A percentile compares a stretch with the other conserved stretches of the same genome.
Evolutionary conservation across 352 stramenopile genomes (phyloP).

Genomic region (Phytophthora lateralis): DNA sequence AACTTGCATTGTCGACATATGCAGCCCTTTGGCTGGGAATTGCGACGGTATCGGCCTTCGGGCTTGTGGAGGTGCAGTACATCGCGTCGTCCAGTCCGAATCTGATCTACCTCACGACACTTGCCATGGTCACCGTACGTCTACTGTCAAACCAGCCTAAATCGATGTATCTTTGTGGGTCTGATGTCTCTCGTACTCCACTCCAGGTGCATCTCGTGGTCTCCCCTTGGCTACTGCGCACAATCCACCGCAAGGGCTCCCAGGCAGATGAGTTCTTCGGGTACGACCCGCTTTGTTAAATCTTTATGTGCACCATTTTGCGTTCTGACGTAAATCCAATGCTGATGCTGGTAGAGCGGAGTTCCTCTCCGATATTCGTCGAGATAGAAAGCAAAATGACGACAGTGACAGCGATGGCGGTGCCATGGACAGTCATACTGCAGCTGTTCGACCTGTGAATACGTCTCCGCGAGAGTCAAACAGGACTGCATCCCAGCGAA

Average conservation of each 20-base stretch:
- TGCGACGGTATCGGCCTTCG: slow-evolving; percentile 60
- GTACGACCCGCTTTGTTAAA: slow-evolving; percentile 18
- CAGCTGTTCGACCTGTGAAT: slow-evolving; percentile 13
- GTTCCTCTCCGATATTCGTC: slow-evolving; percentile 56
- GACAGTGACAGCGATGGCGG: slow-evolving; percentile 29
- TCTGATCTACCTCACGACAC: slow-evolving; percentile 68
- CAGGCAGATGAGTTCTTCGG: slow-evolving; percentile 75
- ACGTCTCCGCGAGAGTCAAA: slow-evolving; percentile 21
- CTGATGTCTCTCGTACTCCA: neutral
- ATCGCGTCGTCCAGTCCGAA: slow-evolving; percentile 57
- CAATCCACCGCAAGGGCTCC: slow-evolving; percentile 68
- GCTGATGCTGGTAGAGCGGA: slow-evolving; percentile 37
- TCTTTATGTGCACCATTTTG: neutral
- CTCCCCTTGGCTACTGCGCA: slow-evolving; percentile 65
- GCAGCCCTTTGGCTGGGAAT: slow-evolving; percentile 70
- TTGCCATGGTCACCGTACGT: slow-evolving; percentile 63
- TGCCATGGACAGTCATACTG: slow-evolving; percentile 2
- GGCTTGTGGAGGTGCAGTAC: slow-evolving; percentile 62
- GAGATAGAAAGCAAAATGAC: slow-evolving; percentile 12
- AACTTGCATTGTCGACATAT: neutral
- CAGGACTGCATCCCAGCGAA: slow-evolving; percentile 11
- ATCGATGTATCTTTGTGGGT: neutral
- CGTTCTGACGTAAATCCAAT: neutral
- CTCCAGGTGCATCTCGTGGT: slow-evolving; percentile 63
- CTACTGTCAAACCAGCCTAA: neutral